phyloP scores from a whole-genome alignment of 2,329 filamentous ascomycete species.

The Apiospora phragmitis region DNA sequence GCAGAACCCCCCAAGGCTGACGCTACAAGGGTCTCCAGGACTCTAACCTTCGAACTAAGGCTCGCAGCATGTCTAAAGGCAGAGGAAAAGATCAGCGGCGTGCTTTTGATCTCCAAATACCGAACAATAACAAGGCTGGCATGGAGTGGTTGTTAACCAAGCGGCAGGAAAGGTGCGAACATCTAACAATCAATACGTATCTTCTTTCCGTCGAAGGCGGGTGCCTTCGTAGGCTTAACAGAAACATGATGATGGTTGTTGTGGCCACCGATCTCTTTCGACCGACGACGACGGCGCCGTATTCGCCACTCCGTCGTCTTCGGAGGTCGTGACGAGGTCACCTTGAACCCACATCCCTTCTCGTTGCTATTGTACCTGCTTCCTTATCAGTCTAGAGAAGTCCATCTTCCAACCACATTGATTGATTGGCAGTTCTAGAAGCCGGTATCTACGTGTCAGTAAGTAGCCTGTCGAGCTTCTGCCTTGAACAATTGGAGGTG shows the following conservation, averaged over 20 bases:
- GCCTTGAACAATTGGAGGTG: background rate
- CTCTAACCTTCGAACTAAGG: too few relatives aligned
- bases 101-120: background rate
- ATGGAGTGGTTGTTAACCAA: background rate
- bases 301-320: background rate
- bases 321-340: background rate
- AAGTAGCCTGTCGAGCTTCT: too few relatives aligned
- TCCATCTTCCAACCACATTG: background rate
- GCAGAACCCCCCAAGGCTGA: background rate
- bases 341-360: background rate
- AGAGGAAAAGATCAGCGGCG: background rate
- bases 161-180: too few relatives aligned
- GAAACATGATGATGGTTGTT: background rate
- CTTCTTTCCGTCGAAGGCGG: background rate
- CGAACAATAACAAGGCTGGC: background rate
- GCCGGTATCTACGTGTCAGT: background rate
- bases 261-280: background rate
- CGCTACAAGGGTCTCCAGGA: too few relatives aligned
- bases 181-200: background rate
- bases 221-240: background rate
- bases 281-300: background rate
- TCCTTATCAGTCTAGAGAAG: too few relatives aligned
- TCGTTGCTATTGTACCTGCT: background rate
- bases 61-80: too few relatives aligned
- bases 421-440: background rate